A percentile compares a stretch with the other conserved stretches of the same genome.
Evolutionary conservation across 805 yeast genomes (phyloP).

Genomic region (Yamadazyma sp.): DNA sequence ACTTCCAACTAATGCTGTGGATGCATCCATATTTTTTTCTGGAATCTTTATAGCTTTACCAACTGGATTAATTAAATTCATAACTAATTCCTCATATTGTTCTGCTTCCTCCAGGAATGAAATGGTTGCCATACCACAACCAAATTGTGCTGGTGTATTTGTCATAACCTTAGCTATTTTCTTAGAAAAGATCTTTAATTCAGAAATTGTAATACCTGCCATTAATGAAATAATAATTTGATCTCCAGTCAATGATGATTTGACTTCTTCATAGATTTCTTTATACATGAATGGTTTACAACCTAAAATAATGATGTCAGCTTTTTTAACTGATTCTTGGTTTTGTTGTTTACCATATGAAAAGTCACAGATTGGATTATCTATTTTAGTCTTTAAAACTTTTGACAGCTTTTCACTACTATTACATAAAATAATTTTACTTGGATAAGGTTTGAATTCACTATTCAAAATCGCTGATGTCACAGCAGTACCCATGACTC

Average conservation of each 20-base stretch:
- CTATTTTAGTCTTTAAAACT: slow-evolving; percentile 46
- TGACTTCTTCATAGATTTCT: slow-evolving; percentile 52
- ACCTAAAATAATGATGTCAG: slow-evolving; percentile 76
- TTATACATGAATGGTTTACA: slow-evolving; percentile 84
- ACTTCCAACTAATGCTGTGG: slow-evolving; percentile 91
- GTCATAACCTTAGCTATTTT: slow-evolving; percentile 93
- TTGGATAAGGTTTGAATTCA: slow-evolving; percentile 55
- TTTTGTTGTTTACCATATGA: slow-evolving; percentile 45
- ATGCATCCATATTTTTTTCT: slow-evolving; percentile 94
- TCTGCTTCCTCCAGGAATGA: slow-evolving; percentile 54
- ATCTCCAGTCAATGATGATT: slow-evolving; percentile 45
- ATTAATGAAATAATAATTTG: slow-evolving; percentile 71
- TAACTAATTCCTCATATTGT: slow-evolving; percentile 43
- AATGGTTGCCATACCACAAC: slow-evolving; percentile 93
- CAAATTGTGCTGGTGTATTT: slow-evolving; percentile 91
- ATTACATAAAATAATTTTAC: slow-evolving; percentile 76
- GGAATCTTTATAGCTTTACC: slow-evolving; percentile 69
- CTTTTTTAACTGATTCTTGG: slow-evolving; percentile 53
- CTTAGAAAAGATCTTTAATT: slow-evolving; percentile 51
- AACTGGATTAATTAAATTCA: slow-evolving; percentile 57
- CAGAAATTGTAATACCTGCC: slow-evolving; percentile 89
- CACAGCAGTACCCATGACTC: slow-evolving; percentile 95
- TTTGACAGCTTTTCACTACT: slow-evolving; percentile 37
- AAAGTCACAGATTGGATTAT: slow-evolving; percentile 44
- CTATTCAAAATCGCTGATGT: slow-evolving; percentile 67